Evolutionary conservation across 2,329 filamentous ascomycete species (phyloP), one percentile per base, ranked within the genome.

Genomic region (Onygena corvina): DNA sequence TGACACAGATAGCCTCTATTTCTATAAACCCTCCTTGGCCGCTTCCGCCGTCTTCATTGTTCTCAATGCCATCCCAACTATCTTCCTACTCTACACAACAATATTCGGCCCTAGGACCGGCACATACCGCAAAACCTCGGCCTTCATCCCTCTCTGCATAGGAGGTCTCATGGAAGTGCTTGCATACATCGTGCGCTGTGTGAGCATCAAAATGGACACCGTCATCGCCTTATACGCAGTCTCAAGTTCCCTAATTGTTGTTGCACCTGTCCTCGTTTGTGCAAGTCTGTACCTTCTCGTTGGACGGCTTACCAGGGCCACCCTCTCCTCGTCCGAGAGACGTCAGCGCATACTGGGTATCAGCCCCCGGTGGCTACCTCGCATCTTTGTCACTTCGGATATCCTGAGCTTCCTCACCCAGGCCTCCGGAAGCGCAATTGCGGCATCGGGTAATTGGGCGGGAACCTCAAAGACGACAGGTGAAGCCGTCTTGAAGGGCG

Each of bases 201-300:
- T 66, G 36, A 71, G 65, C 12, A 58, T 64, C 31, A 62, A 65
- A 48, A 54, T 65, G 29, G 60, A 61, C 18, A 55, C 58, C 4
- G 56, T 64, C 3, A 59, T 73, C 31, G 56, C 59, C 1, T 58
- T 68, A 1, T 73, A 70, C 48, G 64, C 71, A 3, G 54, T 63
- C 33, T 67, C 64, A 1, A 54, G 64, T 3, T 66, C 65, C 0
- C 61, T 71, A 18, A 69, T 73, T n/a, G 68, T 75, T 9, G 62
- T 76, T 34, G 70, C 72, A 0, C 73, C 73, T 0, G 63, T 75
- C 35, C 66, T 75, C 47, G 59, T 75, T 45, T 71, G 71, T 12
- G 73, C 73, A 0, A 71, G 70, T 1, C 70, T 75, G 49, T 76
- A 76, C 57, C 65, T 76, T 47, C 66, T 76, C 40, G 68, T 76